Base-by-base conservation (phyloP, 2,329 filamentous ascomycete species). In the Tolypocladium pustulatum region DNA sequence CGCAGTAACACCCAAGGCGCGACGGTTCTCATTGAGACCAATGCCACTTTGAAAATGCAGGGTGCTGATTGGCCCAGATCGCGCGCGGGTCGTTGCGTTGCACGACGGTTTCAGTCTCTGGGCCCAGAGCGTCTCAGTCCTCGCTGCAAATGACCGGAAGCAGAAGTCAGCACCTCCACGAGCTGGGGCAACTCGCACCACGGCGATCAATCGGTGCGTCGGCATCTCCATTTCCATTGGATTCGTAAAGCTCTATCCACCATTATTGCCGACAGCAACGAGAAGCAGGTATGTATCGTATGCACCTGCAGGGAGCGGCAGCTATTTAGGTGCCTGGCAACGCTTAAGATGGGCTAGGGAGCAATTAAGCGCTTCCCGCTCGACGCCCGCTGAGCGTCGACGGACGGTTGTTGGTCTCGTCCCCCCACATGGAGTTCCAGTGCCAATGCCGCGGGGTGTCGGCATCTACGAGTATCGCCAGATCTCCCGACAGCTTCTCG, bases 31-130 rank as follows among this genome's bases (percentile, higher is more conserved):
- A n/a, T 52, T 4, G 15, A 2, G 20, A 6, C 15, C 20, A 9
- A 34, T n/a, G 30, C 4, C 49, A 12, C 30, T 22, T 6, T 22
- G 30, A 32, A 15, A 22, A 30, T 22, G 30, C 30, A 53, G 49
- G n/a, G 30, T 17, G 20, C 17, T 22, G 22, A 17, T 41, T 53
- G 56, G 43, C 30, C 27, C 20, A 4, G 46, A 17, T 57, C 56
- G 49, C 51, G 37, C 46, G 36, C 56, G 56, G 34, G 46, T n/a
- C n/a, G n/a, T n/a, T n/a, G n/a, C 58, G 54, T 59, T 54, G 58
- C 58, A 59, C 22, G 58, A 54, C 49, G 58, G 58, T 59, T 59
- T 59, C 58, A 57, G 54, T 22, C 46, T 38, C 53, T 30, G 7
- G 37, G 15, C 17, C 37, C 22, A 32, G 54, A 55, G 25, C 37